Conservation (phyloP, 768 basidiomycete species). For the Kondoa subrosea region DNA sequence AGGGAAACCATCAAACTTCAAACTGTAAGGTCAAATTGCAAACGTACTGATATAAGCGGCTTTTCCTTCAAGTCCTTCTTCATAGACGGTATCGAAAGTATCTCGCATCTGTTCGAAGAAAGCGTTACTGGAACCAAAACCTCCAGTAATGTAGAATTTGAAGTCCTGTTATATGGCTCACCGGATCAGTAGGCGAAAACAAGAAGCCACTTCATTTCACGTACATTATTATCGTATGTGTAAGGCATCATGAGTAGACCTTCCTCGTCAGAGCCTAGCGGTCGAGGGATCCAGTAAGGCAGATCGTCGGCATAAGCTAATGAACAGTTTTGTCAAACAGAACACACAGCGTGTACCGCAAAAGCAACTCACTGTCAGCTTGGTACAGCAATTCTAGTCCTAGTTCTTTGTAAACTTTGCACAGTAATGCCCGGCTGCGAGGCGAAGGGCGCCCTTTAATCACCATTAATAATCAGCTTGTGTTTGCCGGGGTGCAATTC, state of each 20-base stretch:
- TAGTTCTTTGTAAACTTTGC: constrained; percentile 26
- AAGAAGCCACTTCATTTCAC: background rate
- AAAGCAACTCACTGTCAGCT: background rate
- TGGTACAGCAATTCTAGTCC: constrained; percentile 18
- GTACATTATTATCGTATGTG: constrained; percentile 14
- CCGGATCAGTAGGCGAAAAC: background rate
- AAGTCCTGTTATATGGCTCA: background rate
- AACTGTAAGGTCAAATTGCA: background rate
- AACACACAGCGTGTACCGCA: no score
- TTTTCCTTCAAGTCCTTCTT: constrained; percentile 20
- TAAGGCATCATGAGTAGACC: constrained; percentile 19
- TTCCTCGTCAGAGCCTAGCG: constrained; percentile 7
- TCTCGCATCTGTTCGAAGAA: constrained; percentile 23
- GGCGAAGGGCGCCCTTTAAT: constrained; percentile 10
- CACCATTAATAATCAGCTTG: background rate
- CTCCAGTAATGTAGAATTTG: constrained; percentile 19
- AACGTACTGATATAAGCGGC: constrained; percentile 12
- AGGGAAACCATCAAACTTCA: background rate
- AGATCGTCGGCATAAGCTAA: constrained; percentile 23
- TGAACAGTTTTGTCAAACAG: no score
- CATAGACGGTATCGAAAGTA: constrained; percentile 13
- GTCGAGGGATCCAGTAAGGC: constrained; percentile 17
- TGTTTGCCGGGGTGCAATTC: background rate
- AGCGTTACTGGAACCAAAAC: constrained; percentile 24
- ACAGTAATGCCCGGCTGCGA: constrained; percentile 22